These are phyloP conservation scores for Starmera quercuum DNA, from an alignment of 805 yeast genomes.

Conservation along the genomic window DNA sequence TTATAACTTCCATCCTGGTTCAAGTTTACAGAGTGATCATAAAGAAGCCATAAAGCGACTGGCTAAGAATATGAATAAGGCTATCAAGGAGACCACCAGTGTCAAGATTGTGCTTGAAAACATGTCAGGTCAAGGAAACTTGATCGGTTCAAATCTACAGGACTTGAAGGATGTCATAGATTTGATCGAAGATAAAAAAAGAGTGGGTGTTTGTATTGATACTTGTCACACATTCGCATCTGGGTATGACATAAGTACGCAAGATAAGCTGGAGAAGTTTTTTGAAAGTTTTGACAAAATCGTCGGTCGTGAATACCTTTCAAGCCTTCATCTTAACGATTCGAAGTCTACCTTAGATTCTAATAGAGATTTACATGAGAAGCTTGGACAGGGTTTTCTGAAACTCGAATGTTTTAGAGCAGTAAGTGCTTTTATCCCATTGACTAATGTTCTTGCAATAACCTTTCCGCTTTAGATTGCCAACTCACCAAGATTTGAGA, in stretches of 20 bases:
- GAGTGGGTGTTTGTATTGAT: conserved; percentile 95
- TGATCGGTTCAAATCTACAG: conserved; percentile 74
- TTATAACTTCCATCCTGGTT: conserved; percentile 93
- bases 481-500: conserved; percentile 51
- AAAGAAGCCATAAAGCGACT: conserved; percentile 54
- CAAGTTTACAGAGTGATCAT: conserved; percentile 69
- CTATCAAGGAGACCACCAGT: conserved; percentile 61
- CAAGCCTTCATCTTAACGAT: conserved; percentile 86
- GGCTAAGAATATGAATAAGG: conserved; percentile 75
- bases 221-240: conserved; percentile 97
- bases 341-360: conserved; percentile 92
- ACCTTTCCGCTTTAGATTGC: conserved; percentile 34
- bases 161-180: conserved; percentile 73
- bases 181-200: conserved; percentile 64
- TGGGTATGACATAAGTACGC: conserved; percentile 78
- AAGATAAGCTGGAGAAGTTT: conserved; percentile 50
- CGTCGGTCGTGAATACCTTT: conserved; percentile 68
- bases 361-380: conserved; percentile 86
- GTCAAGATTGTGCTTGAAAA: conserved; percentile 91
- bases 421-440: conserved; percentile 10
- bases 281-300: conserved; percentile 70
- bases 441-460: too few relatives aligned
- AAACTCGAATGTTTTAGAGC: conserved; percentile 81
- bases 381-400: conserved; percentile 80
- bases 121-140: conserved; percentile 96